Percentiles rank a stretch among this genome's conserved stretches.
Evolutionary conservation across 2,329 filamentous ascomycete species (phyloP).

Genomic region (Fusarium floridanum): DNA sequence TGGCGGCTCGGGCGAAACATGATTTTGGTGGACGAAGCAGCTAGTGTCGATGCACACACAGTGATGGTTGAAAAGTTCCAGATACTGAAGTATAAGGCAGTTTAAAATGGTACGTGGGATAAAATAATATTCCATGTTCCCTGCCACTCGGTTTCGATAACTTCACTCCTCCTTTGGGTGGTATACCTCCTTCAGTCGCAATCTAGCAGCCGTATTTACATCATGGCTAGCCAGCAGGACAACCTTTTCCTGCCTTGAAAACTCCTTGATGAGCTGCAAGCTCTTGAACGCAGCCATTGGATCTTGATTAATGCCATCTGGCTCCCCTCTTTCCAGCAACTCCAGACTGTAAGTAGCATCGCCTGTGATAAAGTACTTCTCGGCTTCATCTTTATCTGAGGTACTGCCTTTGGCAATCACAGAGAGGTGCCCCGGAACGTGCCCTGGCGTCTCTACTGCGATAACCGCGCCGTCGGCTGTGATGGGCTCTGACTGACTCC

Average conservation of each 20-base stretch:
- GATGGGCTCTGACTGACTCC: neutral
- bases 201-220: neutral
- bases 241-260: neutral
- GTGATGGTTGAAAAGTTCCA: neutral
- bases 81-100: neutral
- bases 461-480: neutral
- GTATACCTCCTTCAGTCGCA: neutral
- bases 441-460: neutral
- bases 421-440: neutral
- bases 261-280: neutral
- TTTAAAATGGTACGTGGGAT: neutral
- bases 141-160: neutral
- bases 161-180: neutral
- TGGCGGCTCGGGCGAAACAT: neutral
- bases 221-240: neutral
- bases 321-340: neutral
- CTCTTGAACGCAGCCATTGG: neutral
- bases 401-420: neutral
- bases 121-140: neutral
- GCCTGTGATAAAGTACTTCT: neutral
- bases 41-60: neutral
- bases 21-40: neutral
- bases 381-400: neutral
- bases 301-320: neutral
- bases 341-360: neutral